These are phyloP conservation scores for Acanthamoeba sp. DNA, from an alignment of 208 protist species.

Conservation along the genomic window DNA sequence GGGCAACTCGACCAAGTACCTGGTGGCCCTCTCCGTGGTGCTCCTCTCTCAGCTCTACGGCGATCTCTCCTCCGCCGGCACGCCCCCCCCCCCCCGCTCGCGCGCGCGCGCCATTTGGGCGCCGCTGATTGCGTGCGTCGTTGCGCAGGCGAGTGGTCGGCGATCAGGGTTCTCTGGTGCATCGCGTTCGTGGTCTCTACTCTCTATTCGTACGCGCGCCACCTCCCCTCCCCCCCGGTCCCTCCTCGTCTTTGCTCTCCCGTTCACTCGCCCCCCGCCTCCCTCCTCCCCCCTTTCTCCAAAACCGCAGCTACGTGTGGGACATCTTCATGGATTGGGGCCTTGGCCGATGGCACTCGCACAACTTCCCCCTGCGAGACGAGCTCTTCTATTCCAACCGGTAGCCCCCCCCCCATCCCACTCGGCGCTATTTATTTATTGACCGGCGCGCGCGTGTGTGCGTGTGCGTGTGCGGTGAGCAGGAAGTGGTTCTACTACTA, in stretches of 20 bases:
- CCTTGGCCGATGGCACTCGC: conserved; percentile 74
- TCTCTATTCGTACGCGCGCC: conserved; percentile 55
- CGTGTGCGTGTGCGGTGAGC: too few relatives aligned
- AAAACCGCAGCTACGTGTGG: conserved; percentile 68
- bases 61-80: conserved; percentile 67
- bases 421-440: too few relatives aligned
- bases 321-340: conserved; percentile 83
- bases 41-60: conserved; percentile 79
- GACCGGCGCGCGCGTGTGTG: too few relatives aligned
- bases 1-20: conserved; percentile 80
- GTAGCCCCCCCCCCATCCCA: background rate
- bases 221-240: background rate
- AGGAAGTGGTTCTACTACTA: conserved; percentile 73
- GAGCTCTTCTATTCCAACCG: conserved; percentile 65
- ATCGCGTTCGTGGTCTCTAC: conserved; percentile 78
- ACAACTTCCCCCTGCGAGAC: conserved; percentile 67
- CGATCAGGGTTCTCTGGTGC: conserved; percentile 75
- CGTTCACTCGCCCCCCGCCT: too few relatives aligned
- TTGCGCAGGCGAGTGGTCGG: conserved; percentile 71
- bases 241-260: too few relatives aligned
- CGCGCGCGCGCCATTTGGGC: background rate
- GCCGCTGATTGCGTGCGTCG: background rate
- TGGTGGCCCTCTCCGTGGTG: conserved; percentile 76
- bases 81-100: background rate
- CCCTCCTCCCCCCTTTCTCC: too few relatives aligned